Evolutionary conservation across 768 basidiomycete species (phyloP).

Genomic region (Leccinellum albellum): DNA sequence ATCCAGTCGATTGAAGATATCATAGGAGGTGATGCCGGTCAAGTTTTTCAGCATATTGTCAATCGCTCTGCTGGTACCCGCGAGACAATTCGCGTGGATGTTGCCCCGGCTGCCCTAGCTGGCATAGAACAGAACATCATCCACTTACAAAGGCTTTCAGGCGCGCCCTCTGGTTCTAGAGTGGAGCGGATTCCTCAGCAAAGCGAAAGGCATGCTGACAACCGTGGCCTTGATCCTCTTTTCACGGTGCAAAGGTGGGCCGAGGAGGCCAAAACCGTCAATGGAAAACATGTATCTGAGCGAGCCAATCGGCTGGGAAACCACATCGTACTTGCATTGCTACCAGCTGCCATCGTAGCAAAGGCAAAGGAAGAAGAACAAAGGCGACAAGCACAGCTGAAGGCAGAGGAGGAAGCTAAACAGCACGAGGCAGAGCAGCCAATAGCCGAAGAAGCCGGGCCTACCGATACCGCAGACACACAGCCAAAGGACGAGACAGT

Average conservation of each 20-base stretch:
- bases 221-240: conserved; percentile 65
- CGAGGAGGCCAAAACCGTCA: conserved; percentile 80
- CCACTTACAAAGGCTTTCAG: conserved; percentile 44
- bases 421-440: conserved; percentile 35
- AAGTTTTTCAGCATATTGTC: conserved; percentile 81
- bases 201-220: conserved; percentile 42
- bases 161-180: conserved; percentile 51
- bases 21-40: conserved; percentile 76
- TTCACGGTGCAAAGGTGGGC: conserved; percentile 84
- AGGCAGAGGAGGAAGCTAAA: conserved; percentile 47
- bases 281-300: conserved; percentile 69
- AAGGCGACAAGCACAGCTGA: conserved; percentile 44
- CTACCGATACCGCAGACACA: conserved; percentile 27
- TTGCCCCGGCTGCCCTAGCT: conserved; percentile 61
- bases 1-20: conserved; percentile 78
- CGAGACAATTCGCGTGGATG: conserved; percentile 75
- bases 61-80: conserved; percentile 51
- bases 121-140: conserved; percentile 56
- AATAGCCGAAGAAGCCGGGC: conserved; percentile 32
- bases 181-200: conserved; percentile 52
- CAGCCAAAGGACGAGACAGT: conserved; percentile 14
- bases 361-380: conserved; percentile 41
- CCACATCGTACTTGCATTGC: conserved; percentile 67
- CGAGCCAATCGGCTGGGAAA: conserved; percentile 64
- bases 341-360: conserved; percentile 74